A percentile compares a stretch with the other conserved stretches of the same genome.
Evolutionary conservation across 768 basidiomycete genomes (phyloP).

Genomic region (Russula lepida): DNA sequence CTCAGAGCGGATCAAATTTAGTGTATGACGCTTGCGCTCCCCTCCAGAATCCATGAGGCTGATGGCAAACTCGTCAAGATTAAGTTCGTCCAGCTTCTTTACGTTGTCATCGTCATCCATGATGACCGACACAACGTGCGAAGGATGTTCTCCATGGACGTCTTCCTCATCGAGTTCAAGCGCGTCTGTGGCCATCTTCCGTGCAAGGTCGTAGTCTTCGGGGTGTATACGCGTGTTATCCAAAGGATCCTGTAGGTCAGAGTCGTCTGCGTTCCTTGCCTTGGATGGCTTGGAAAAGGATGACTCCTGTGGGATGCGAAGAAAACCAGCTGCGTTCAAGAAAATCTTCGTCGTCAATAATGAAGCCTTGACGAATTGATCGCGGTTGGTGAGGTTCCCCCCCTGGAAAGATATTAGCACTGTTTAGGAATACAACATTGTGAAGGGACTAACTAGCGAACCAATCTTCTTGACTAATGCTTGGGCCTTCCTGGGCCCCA

Average conservation of each 20-base stretch:
- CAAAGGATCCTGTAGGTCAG: conserved; percentile 77
- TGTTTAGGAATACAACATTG: neutral
- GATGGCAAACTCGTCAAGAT: conserved; percentile 92
- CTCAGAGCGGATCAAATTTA: conserved; percentile 85
- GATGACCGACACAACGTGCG: conserved; percentile 76
- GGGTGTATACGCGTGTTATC: conserved; percentile 96
- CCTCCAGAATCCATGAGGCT: conserved; percentile 79
- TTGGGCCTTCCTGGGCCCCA: conserved; percentile 92
- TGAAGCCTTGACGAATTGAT: conserved; percentile 76
- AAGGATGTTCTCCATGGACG: conserved; percentile 84
- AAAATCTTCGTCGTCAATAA: conserved; percentile 83
- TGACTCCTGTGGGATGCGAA: conserved; percentile 73
- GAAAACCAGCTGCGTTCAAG: conserved; percentile 86
- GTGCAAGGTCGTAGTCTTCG: conserved; percentile 94
- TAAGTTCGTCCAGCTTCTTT: conserved; percentile 80
- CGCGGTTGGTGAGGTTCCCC: conserved; percentile 77
- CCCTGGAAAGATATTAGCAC: conserved; percentile 43
- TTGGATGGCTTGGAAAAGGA: conserved; percentile 48
- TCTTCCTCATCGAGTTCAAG: conserved; percentile 98
- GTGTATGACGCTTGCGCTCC: conserved; percentile 80
- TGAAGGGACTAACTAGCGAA: conserved; percentile 45
- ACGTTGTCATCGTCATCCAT: conserved; percentile 76
- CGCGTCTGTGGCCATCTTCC: conserved; percentile 97
- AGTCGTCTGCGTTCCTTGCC: conserved; percentile 49
- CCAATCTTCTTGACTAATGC: conserved; percentile 74